phyloP scores from a whole-genome alignment of 1,139 yeast species.

The Blastobotrys aristatus region DNA sequence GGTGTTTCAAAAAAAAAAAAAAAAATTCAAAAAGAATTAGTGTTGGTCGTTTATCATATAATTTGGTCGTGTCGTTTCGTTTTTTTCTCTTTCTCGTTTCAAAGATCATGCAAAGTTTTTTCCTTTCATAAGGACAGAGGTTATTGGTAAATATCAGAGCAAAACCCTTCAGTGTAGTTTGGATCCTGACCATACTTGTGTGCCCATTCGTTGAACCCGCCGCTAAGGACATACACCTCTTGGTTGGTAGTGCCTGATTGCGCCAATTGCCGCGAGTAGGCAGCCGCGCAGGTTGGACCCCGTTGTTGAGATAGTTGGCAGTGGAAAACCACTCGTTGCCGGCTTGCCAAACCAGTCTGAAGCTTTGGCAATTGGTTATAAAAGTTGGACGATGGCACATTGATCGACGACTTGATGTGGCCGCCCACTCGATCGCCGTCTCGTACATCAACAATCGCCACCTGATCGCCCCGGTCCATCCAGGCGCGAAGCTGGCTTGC shows the following conservation, averaged over 20 bases:
- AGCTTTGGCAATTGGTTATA: conserved; percentile 42
- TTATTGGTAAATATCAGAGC: conserved; percentile 24
- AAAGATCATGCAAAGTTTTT: not conserved
- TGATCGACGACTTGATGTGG: conserved; percentile 58
- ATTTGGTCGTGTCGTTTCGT: not conserved
- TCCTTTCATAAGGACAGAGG: not conserved
- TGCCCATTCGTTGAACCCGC: conserved; percentile 89
- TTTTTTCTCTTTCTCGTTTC: not conserved
- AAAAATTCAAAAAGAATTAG: not conserved
- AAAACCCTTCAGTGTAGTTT: conserved; percentile 51
- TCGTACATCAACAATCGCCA: conserved; percentile 79
- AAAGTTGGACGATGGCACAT: conserved; percentile 57
- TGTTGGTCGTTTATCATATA: too few species aligned
- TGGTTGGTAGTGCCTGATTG: conserved; percentile 37
- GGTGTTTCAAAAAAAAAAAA: not conserved
- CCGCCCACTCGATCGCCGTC: conserved; percentile 78
- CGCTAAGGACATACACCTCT: conserved; percentile 65
- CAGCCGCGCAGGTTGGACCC: conserved; percentile 80
- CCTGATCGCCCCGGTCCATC: conserved; percentile 24
- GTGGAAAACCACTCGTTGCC: conserved; percentile 70
- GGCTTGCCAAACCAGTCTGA: conserved; percentile 36
- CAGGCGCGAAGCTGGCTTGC: conserved; percentile 27
- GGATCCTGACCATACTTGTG: conserved; percentile 61
- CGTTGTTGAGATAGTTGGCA: conserved; percentile 87
- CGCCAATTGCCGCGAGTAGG: conserved; percentile 53